Evolutionary conservation across 108 stramenopile species (phyloP), one percentile per base, ranked within the genome.

Genomic region (Mediolabrus comicus): DNA sequence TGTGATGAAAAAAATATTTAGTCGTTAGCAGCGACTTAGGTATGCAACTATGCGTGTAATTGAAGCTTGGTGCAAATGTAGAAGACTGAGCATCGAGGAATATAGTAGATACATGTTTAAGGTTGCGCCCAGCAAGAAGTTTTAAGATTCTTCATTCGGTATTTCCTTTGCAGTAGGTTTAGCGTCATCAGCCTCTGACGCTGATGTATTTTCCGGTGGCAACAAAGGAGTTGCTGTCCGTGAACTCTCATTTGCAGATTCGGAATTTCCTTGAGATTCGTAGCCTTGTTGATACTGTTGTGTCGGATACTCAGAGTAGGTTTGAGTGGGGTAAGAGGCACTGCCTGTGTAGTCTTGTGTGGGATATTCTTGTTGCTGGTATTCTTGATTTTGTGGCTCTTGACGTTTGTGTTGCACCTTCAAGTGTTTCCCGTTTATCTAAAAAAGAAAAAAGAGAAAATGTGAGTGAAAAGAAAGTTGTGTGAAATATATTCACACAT

Each of bases 351-450:
- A 49, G 19, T 49, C 46, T 49, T 49, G 46, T 4, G 46, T 49
- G 22, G 46, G 46, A 22, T 22, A 49, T 22, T n/a, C n/a, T n/a
- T 53, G 59, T 28, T 39, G 43, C 8, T 52, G 43, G 9, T 34
- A 62, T 31, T 63, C 36, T 46, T 61, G 56, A 13, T 43, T 41
- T 25, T 56, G 38, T 62, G 60, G 53, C 73, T 68, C 67, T 29
- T 14, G 70, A 36, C 39, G 77, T 77, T 94, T 96, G 71, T 92
- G 88, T 60, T 95, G 92, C 30, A 95, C 95, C 57, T 93, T 93
- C 52, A 95, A 70, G 30, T 92, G 87, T 59, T 95, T 95, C 57
- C 92, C 92, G 35, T 89, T 87, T 74, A 95, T 84, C 92, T 94
- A 67, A 52, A 65, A 36, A n/a, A 38, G 25, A 30, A 43, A 34